Evolutionary conservation across 1,284 basidiomycete species (phyloP).

Genomic region (Malassezia yamatoensis): DNA sequence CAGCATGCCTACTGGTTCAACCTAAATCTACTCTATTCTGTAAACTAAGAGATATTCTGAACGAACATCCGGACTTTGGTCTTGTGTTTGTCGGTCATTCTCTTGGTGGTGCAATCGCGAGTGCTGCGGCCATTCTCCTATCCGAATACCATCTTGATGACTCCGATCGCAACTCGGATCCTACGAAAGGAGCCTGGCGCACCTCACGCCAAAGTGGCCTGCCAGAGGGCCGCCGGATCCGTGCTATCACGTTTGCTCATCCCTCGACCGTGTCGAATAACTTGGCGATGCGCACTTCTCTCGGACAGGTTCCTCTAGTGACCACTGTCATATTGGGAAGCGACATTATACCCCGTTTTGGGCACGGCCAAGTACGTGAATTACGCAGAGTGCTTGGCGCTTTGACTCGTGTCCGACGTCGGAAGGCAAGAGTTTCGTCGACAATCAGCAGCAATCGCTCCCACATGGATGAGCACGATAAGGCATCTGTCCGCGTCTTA

Average conservation of each 20-base stretch:
- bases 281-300: conserved; percentile 27
- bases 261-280: conserved; percentile 40
- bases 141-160: conserved; percentile 34
- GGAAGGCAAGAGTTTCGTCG: conserved; percentile 21
- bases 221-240: conserved; percentile 33
- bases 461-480: conserved; percentile 20
- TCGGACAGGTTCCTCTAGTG: conserved; percentile 37
- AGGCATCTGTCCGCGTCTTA: conserved; percentile 33
- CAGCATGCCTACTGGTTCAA: conserved; percentile 33
- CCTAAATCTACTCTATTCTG: conserved; percentile 34
- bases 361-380: conserved; percentile 43
- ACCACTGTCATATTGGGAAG: conserved; percentile 34
- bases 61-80: conserved; percentile 37
- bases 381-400: conserved; percentile 44
- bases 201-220: conserved; percentile 31
- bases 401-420: conserved; percentile 35
- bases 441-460: neutral
- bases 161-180: conserved; percentile 7
- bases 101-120: conserved; percentile 42
- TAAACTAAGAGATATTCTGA: conserved; percentile 29
- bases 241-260: conserved; percentile 43
- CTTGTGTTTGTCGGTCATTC: conserved; percentile 44
- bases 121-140: conserved; percentile 37
- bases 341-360: conserved; percentile 42
- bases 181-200: conserved; percentile 30